Base-by-base conservation (phyloP, 768 basidiomycete genomes). In the Mycena pura region DNA sequence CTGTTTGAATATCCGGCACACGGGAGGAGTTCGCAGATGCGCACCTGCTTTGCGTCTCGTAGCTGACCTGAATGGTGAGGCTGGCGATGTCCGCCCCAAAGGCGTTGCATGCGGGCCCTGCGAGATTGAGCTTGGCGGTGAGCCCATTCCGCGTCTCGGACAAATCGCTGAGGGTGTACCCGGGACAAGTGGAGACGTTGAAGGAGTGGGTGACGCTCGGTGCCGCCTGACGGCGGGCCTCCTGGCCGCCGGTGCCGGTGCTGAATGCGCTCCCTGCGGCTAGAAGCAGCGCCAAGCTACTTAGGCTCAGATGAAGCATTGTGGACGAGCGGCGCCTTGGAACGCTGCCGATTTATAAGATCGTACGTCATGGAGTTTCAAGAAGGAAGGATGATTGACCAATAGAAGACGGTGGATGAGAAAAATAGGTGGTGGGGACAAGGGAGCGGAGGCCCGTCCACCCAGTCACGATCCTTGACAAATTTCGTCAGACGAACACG, bases 51-150 rank as follows among this genome's bases (percentile, higher is more conserved):
- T 73, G 73, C 36, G 81, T 82, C 72, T 91, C 88, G 67, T 90
- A 90, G 11, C 81, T 84, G 15, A 91, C 86, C 68, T 87, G 75
- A 24, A 92, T 76, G 24, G 83, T 87, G 31, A 92, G 80, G 62
- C 84, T 73, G 0, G 71, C 44, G 39, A 89, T 74, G 65, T 91
- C 89, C 3, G 66, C 74, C 9, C 89, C 88, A 65, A 88, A 91
- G 6, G 85, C 87, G 63, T 90, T 80, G 68, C 90, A 92, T 11
- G 84, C 77, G n/a, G 72, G 41, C 2, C 88, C 88, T 2, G 82
- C 80, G 13, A 91, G 76, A 40, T 70, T 72, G 9, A 91, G 74
- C 13, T 78, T 76, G 29, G 88, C 89, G 2, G 76, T 81, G 28
- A 91, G 74, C 27, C 88, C 87, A 11, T 68, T 76, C n/a, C 68